Base-by-base conservation (phyloP, 202 grass and related monocot species). In the Brachypodium distachyon region DNA sequence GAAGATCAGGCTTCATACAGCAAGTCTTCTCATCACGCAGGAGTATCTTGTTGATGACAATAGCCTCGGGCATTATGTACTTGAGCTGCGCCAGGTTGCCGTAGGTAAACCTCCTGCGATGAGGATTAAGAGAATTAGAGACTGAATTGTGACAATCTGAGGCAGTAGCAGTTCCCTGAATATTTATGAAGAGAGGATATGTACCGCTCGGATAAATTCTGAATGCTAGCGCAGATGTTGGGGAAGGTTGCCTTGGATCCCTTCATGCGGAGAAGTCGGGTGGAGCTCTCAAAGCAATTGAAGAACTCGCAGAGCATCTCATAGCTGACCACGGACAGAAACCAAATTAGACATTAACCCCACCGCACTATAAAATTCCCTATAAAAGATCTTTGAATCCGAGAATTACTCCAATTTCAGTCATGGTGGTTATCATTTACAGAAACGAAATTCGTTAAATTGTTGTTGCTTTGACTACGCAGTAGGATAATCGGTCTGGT, bases 1-100 rank as follows among this genome's bases (percentile, higher is more conserved):
- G 93, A 42, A 93, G 93, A 67, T 93, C 90, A 0, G 93, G 88
- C 59, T 87, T 93, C 93, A 97, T 89, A 28, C 93, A 93, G 56
- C 86, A 93, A 27, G 93, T 93, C n/a, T n/a, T 80, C 50, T 93
- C 86, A 3, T 93, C 94, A 2, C 73, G 88, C 70, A 87, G 26
- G 76, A 91, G 86, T 38, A 91, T 83, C 44, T 97, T 97, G 11
- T 93, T 93, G 70, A 91, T 62, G 12, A 79, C 71, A 76, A 97
- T 90, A 9, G 84, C 83, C 77, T 93, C 88, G 1, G 91, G 88
- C 77, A 97, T 85, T 55, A 93, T 85, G 76, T 97, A 84, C 76
- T 91, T 91, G 37, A 97, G 82, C 67, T 93, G 90, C 0, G 86
- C 94, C 18, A 97, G 87, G 84, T 97, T 81, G 12, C 67, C 64